Evolutionary conservation across 1,139 yeast genomes (phyloP).

Genomic region (Yamadazyma triangularis): DNA sequence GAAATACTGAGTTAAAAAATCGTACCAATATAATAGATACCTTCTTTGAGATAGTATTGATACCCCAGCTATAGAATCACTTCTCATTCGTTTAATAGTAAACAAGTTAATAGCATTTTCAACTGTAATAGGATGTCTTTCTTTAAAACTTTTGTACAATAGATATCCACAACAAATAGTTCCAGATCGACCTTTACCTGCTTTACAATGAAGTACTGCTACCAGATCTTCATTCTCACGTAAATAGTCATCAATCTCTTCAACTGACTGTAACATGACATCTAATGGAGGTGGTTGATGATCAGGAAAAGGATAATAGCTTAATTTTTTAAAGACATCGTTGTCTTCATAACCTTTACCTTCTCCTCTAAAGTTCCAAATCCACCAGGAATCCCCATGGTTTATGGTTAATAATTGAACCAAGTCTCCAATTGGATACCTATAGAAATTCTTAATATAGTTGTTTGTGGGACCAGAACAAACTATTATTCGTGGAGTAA

Average conservation of each 20-base stretch:
- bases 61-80: slow-evolving; percentile 60
- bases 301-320: slow-evolving; percentile 61
- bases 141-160: slow-evolving; percentile 37
- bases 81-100: slow-evolving; percentile 55
- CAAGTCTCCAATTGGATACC: slow-evolving; percentile 53
- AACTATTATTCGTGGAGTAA: slow-evolving; percentile 58
- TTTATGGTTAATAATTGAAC: slow-evolving; percentile 42
- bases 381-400: slow-evolving; percentile 60
- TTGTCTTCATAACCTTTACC: slow-evolving; percentile 44
- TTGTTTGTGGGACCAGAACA: slow-evolving; percentile 67
- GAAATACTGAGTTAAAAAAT: no score
- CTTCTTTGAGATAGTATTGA: slow-evolving; percentile 67
- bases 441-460: slow-evolving; percentile 42
- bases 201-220: slow-evolving; percentile 81
- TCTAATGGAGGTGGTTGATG: slow-evolving; percentile 72
- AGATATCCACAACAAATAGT: slow-evolving; percentile 68
- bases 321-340: slow-evolving; percentile 26
- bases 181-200: slow-evolving; percentile 92
- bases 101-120: slow-evolving; percentile 49
- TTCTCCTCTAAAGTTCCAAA: slow-evolving; percentile 72
- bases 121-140: slow-evolving; percentile 16
- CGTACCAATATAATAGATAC: slow-evolving; percentile 58
- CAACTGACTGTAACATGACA: slow-evolving; percentile 39
- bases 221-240: slow-evolving; percentile 29
- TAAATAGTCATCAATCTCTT: slow-evolving; percentile 44